phyloP scores from a whole-genome alignment of 1,284 basidiomycete genomes.

The Ceratobasidium sp. region DNA sequence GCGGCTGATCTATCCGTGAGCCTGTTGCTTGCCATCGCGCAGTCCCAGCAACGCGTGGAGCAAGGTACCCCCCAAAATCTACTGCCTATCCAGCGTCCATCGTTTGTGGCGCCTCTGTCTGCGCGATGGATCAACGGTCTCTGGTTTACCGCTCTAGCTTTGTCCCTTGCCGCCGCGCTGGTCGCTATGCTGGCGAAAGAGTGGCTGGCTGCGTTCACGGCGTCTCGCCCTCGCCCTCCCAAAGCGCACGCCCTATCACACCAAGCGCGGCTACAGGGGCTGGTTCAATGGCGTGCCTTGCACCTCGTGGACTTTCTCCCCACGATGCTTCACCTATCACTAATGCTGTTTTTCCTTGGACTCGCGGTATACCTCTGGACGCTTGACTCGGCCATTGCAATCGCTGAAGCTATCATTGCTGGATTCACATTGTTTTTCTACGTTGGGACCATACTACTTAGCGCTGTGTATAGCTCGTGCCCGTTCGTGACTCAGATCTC shows the following conservation, averaged over 20 bases:
- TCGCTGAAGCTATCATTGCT: neutral
- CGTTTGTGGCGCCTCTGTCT: neutral
- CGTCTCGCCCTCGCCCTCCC: constrained; percentile 3
- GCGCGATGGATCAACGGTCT: constrained; percentile 34
- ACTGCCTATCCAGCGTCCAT: neutral
- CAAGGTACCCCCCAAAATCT: neutral
- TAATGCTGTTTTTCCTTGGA: constrained; percentile 31
- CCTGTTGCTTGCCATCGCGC: constrained; percentile 11
- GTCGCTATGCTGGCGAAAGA: constrained; percentile 33
- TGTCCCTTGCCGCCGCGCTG: constrained; percentile 7
- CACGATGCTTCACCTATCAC: constrained; percentile 28
- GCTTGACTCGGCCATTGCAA: constrained; percentile 8
- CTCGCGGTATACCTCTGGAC: constrained; percentile 19
- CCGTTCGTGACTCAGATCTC: constrained; percentile 22
- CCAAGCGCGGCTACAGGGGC: neutral
- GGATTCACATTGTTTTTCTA: neutral
- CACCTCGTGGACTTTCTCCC: constrained; percentile 25
- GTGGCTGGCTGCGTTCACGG: constrained; percentile 14
- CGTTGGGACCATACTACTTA: neutral
- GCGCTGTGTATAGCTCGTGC: neutral
- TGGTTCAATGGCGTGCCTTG: constrained; percentile 20
- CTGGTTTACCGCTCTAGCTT: constrained; percentile 29
- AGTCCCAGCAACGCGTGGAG: constrained; percentile 1
- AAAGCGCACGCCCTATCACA: constrained; percentile 3
- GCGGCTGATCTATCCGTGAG: neutral